A percentile compares a stretch with the other conserved stretches of the same genome.
Evolutionary conservation across 2,329 filamentous ascomycete genomes (phyloP).

Genomic region (Paraconiothyrium brasiliense): DNA sequence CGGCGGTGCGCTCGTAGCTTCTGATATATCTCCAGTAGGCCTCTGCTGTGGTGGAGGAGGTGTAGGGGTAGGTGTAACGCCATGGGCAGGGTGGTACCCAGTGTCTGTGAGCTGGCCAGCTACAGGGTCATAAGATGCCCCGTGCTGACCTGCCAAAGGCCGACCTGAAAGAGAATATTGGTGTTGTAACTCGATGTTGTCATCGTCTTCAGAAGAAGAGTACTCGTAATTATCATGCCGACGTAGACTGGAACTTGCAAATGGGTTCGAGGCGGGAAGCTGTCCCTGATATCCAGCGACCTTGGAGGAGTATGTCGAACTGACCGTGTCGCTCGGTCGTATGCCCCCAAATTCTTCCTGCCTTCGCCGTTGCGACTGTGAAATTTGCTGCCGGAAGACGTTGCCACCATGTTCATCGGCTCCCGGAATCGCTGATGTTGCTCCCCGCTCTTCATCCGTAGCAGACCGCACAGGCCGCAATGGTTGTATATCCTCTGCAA

Average conservation of each 20-base stretch:
- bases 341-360: slow-evolving; percentile 39
- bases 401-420: slow-evolving; percentile 38
- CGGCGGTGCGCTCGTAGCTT: slow-evolving; percentile 32
- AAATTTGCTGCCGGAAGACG: slow-evolving; percentile 52
- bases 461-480: slow-evolving; percentile 38
- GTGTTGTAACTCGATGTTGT: slow-evolving; percentile 48
- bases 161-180: slow-evolving; percentile 33
- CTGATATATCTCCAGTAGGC: slow-evolving; percentile 41
- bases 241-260: slow-evolving; percentile 32
- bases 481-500: slow-evolving; percentile 45
- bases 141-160: slow-evolving; percentile 19
- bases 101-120: slow-evolving; percentile 45
- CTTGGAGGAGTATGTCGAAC: slow-evolving; percentile 44
- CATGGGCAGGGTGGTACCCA: slow-evolving; percentile 44
- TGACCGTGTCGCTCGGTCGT: slow-evolving; percentile 43
- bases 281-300: slow-evolving; percentile 44
- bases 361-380: slow-evolving; percentile 47
- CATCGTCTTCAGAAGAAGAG: slow-evolving; percentile 52
- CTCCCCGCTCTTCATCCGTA: slow-evolving; percentile 44
- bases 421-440: slow-evolving; percentile 35
- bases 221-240: slow-evolving; percentile 49
- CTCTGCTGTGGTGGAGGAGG: slow-evolving; percentile 38
- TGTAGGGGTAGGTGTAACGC: slow-evolving; percentile 42
- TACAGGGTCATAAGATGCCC: slow-evolving; percentile 44
- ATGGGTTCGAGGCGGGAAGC: slow-evolving; percentile 46